A percentile compares a stretch with the other conserved stretches of the same genome.
These are phyloP conservation scores for Pichia terricola DNA, from an alignment of 1,139 yeast genomes.

Conservation along the genomic window DNA sequence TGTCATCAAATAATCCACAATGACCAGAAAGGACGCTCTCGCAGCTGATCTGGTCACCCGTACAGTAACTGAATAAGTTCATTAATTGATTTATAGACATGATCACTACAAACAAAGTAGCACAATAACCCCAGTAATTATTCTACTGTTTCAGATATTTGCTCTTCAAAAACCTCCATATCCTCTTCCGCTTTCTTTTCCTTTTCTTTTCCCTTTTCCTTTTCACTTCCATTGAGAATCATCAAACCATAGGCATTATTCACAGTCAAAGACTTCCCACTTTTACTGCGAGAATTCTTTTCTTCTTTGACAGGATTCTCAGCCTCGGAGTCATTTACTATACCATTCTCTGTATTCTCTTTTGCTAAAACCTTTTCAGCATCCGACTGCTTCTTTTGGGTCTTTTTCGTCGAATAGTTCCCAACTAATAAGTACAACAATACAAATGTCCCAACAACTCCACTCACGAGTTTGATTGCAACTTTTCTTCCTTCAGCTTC, in stretches of 20 bases:
- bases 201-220: background rate
- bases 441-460: constrained; percentile 5
- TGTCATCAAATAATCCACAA: too few relatives aligned
- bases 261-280: constrained; percentile 8
- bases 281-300: constrained; percentile 4
- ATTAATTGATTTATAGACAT: too few relatives aligned
- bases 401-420: constrained; percentile 3
- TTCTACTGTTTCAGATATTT: constrained; percentile 10
- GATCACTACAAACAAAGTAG: too few relatives aligned
- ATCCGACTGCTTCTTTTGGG: background rate
- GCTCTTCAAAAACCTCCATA: constrained; percentile 7
- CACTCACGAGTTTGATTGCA: constrained; percentile 5
- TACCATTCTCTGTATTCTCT: background rate
- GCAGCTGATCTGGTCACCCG: too few relatives aligned
- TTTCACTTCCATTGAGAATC: constrained; percentile 5
- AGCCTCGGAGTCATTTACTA: too few relatives aligned
- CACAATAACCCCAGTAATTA: background rate
- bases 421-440: constrained; percentile 8
- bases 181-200: background rate
- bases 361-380: background rate
- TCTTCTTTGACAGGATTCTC: background rate
- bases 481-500: constrained; percentile 10
- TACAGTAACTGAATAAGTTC: too few relatives aligned
- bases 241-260: constrained; percentile 12
- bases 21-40: too few relatives aligned